phyloP scores from a whole-genome alignment of 2,329 filamentous ascomycete genomes.

The Talaromyces sp. region DNA sequence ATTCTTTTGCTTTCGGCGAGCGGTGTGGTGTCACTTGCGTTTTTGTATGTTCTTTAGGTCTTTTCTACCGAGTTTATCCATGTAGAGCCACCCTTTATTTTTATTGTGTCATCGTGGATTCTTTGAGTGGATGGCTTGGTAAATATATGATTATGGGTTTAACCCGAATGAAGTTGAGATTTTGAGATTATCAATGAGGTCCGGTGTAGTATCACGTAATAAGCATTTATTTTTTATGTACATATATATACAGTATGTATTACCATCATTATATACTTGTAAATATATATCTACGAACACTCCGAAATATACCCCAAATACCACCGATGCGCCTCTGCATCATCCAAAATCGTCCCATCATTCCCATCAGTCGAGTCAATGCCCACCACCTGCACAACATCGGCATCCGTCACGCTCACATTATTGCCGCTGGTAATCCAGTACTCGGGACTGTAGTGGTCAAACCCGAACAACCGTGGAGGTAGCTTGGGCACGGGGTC shows the following conservation, averaged over 20 bases:
- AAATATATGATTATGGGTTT: neutral
- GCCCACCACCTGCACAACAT: constrained; percentile 29
- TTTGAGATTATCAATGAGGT: neutral
- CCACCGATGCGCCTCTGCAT: constrained; percentile 27
- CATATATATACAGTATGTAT: neutral
- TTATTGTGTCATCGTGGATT: neutral
- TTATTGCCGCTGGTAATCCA: constrained; percentile 32
- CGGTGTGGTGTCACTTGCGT: neutral
- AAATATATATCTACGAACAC: constrained; percentile 3
- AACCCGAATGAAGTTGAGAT: neutral
- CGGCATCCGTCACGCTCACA: constrained; percentile 23
- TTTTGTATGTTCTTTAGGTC: neutral
- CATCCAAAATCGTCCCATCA: constrained; percentile 19
- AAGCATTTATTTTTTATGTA: neutral
- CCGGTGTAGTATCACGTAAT: no score
- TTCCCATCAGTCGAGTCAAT: constrained; percentile 29
- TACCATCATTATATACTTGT: neutral
- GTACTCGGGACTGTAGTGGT: constrained; percentile 35
- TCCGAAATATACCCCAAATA: constrained; percentile 18
- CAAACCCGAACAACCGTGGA: constrained; percentile 25
- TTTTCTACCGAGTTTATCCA: neutral
- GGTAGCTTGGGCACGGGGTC: constrained; percentile 37
- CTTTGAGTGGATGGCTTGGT: neutral
- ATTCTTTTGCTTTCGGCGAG: neutral
- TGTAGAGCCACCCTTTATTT: neutral